phyloP scores from a whole-genome alignment of 108 stramenopile genomes.

The Nannochloropsis gaditana region DNA sequence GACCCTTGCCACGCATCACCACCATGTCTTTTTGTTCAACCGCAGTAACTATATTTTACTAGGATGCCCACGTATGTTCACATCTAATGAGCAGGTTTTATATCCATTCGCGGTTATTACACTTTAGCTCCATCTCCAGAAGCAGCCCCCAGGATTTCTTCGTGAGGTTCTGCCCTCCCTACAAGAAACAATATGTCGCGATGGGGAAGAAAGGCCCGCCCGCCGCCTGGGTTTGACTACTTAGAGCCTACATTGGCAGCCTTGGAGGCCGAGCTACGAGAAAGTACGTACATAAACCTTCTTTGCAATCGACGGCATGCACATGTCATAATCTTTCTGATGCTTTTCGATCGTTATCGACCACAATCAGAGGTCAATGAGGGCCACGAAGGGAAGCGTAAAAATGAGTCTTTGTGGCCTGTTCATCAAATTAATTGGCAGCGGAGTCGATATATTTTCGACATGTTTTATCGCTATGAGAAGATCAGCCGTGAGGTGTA shows the following conservation, averaged over 20 bases:
- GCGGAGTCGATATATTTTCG: conserved; percentile 93
- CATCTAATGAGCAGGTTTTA: too few relatives aligned
- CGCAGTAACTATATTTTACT: too few relatives aligned
- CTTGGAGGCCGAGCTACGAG: conserved; percentile 92
- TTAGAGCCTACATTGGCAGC: conserved; percentile 91
- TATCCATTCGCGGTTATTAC: too few relatives aligned
- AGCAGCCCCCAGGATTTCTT: neutral
- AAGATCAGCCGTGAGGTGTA: conserved; percentile 78
- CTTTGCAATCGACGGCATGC: neutral
- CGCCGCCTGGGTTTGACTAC: conserved; percentile 82
- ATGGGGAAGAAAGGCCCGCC: conserved; percentile 46
- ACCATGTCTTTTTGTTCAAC: too few relatives aligned
- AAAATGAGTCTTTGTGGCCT: conserved; percentile 96
- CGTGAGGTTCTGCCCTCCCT: neutral
- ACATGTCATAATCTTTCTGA: neutral
- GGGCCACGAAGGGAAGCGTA: conserved; percentile 90
- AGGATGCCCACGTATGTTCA: too few relatives aligned
- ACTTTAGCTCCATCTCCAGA: too few relatives aligned
- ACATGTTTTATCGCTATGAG: conserved; percentile 95
- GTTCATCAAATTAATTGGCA: conserved; percentile 99
- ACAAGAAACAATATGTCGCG: conserved; percentile 30
- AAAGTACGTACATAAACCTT: conserved; percentile 55
- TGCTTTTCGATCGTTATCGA: neutral
- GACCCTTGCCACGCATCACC: too few relatives aligned
- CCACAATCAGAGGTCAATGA: conserved; percentile 72